phyloP scores from a whole-genome alignment of 116 monocot species.

The Dioscorea cayenensis region DNA sequence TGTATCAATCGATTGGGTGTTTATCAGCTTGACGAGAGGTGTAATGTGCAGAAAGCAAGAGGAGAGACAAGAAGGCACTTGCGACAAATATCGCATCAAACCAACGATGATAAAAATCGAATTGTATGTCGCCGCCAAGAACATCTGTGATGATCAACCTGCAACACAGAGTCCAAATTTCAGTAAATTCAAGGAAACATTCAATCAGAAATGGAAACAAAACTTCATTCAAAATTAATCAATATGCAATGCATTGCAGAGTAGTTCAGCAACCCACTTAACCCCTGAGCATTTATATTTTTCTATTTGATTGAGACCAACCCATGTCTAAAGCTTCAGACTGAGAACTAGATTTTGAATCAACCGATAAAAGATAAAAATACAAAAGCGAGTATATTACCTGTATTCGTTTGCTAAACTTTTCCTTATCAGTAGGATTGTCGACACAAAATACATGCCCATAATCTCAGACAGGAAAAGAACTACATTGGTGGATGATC shows the following conservation, averaged over 20 bases:
- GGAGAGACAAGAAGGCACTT: slow-evolving; percentile 84
- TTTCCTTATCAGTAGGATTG: slow-evolving; percentile 91
- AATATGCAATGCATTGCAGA: too few relatives aligned
- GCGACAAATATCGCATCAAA: slow-evolving; percentile 98
- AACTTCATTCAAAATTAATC: too few relatives aligned
- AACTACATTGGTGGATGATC: slow-evolving; percentile 90
- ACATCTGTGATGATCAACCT: slow-evolving; percentile 95
- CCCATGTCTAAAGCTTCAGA: too few relatives aligned
- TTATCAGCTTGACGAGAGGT: slow-evolving; percentile 84
- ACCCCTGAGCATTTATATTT: too few relatives aligned
- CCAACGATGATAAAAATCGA: slow-evolving; percentile 96
- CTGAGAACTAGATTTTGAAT: too few relatives aligned
- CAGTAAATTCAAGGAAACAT: background rate
- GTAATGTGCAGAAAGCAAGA: slow-evolving; percentile 80
- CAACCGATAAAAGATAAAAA: background rate
- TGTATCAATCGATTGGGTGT: slow-evolving; percentile 84
- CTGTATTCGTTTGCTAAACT: slow-evolving; percentile 95
- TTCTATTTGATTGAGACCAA: too few relatives aligned
- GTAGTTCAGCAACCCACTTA: too few relatives aligned
- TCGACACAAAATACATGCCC: slow-evolving; percentile 98
- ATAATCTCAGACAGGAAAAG: slow-evolving; percentile 97
- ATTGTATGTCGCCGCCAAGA: slow-evolving; percentile 90
- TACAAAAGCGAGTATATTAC: slow-evolving; percentile 22
- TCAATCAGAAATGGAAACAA: too few relatives aligned
- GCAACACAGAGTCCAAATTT: slow-evolving; percentile 5